Conservation (phyloP, 257 asterid species). For the Solanum infundibuliforme region DNA sequence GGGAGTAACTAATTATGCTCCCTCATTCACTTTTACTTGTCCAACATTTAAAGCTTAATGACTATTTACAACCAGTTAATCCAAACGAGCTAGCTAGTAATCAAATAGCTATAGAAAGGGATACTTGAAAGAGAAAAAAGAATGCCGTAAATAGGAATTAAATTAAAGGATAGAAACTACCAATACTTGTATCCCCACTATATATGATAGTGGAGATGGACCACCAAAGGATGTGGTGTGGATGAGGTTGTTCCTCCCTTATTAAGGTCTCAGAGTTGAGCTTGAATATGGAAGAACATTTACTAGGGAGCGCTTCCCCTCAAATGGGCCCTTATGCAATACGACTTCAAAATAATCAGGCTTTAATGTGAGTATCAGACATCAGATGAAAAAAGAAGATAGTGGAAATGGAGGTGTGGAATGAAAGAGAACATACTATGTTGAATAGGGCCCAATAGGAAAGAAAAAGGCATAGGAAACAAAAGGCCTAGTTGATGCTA, state of each 20-base stretch:
- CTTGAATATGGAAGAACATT: too few species aligned
- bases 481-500: slow-evolving; percentile 13
- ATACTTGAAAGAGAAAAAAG: slow-evolving; percentile 17
- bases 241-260: not conserved
- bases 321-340: not conserved
- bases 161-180: slow-evolving; percentile 39
- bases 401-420: slow-evolving; percentile 11
- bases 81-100: not conserved
- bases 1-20: not conserved
- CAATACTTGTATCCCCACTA: slow-evolving; percentile 32
- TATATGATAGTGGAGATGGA: slow-evolving; percentile 15
- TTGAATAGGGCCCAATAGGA: slow-evolving; percentile 13
- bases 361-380: too few species aligned
- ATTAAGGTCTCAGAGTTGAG: not conserved
- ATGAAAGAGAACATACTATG: not conserved
- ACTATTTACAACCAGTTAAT: not conserved
- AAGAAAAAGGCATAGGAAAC: not conserved
- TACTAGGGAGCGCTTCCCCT: rapidly evolving
- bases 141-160: slow-evolving; percentile 45
- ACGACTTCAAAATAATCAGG: rapidly evolving
- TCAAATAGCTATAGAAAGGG: not conserved
- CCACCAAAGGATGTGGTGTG: not conserved
- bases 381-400: not conserved
- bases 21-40: not conserved
- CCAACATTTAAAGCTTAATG: not conserved